Evolutionary conservation across 768 basidiomycete species (phyloP), one percentile per base, ranked within the genome.

Genomic region (Tulasnella sp.): DNA sequence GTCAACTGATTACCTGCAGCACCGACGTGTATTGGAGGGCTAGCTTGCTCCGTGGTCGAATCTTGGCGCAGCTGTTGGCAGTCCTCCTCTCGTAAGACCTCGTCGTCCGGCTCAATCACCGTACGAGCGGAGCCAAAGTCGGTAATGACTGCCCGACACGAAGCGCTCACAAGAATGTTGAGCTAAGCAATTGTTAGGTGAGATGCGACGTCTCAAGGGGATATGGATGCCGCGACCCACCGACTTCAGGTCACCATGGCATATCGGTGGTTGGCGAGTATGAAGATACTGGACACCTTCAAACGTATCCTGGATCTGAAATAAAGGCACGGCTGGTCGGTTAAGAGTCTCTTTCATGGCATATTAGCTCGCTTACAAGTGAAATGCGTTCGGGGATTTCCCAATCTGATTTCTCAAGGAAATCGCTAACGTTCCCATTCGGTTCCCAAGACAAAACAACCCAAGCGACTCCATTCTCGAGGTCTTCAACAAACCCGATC

Each of bases 361-460:
- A n/a, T n/a, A n/a, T 8, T 1, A 1, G 7, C 54, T 54, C 14
- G 34, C 64, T 69, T 37, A 69, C 64, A 69, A 69, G 64, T 20
- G 64, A 69, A 37, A 69, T 18, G 16, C 64, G 64, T 69, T 69
- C 64, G 4, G 64, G 64, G 34, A 69, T 69, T 20, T 69, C 31
- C 64, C 64, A 69, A 6, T 34, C 28, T 20, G 0, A 31, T 18
- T 7, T 14, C 0, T 2, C 64, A 69, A 69, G 31, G 9, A 69
- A 69, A 28, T 69, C 64, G 31, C 31, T 69, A 6, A 69, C 1
- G 64, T 69, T 69, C 12, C 64, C n/a, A 28, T 37, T n/a, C 18
- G 40, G 16, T 4, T 80, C 41, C 81, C 48, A 80, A n/a, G 72
- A 44, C 60, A 31, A 18, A 37, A 69, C 34, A 31, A 69, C 14